A percentile compares a stretch with the other conserved stretches of the same genome.
Evolutionary conservation across 495 filamentous ascomycete species (phyloP).

Genomic region (Penicillium lividum): DNA sequence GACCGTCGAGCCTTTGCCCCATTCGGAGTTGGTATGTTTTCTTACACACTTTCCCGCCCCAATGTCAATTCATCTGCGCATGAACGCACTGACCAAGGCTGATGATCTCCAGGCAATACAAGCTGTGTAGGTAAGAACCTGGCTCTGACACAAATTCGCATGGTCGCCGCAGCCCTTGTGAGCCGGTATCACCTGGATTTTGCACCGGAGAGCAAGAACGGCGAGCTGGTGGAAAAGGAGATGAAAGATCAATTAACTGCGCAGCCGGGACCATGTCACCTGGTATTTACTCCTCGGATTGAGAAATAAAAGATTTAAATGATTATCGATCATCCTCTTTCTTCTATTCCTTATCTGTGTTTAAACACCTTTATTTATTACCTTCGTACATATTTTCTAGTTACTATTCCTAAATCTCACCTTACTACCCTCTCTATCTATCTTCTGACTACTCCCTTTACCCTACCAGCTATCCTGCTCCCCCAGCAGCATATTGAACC

Average conservation of each 20-base stretch:
- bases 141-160: slow-evolving; percentile 47
- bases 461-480: too few relatives aligned
- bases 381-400: too few relatives aligned
- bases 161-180: slow-evolving; percentile 31
- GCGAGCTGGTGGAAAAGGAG: slow-evolving; percentile 34
- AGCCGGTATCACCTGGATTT: slow-evolving; percentile 37
- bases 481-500: too few relatives aligned
- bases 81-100: too few relatives aligned
- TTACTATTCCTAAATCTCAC: too few relatives aligned
- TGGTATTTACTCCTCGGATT: slow-evolving; percentile 6
- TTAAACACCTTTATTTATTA: too few relatives aligned
- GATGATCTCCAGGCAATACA: slow-evolving; percentile 30
- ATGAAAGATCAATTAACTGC: slow-evolving; percentile 46
- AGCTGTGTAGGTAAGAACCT: slow-evolving; percentile 53
- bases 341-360: too few relatives aligned
- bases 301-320: too few relatives aligned
- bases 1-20: slow-evolving; percentile 53
- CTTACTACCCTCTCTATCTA: too few relatives aligned
- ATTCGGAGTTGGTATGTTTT: slow-evolving; percentile 42
- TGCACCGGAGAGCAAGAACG: slow-evolving; percentile 36
- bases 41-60: slow-evolving; percentile 17
- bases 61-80: too few relatives aligned
- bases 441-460: too few relatives aligned
- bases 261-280: slow-evolving; percentile 20
- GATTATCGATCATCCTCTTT: too few relatives aligned